Evolutionary conservation across 2,329 filamentous ascomycete species (phyloP), one percentile per base, ranked within the genome.

Genomic region (Phialocephala sp.): DNA sequence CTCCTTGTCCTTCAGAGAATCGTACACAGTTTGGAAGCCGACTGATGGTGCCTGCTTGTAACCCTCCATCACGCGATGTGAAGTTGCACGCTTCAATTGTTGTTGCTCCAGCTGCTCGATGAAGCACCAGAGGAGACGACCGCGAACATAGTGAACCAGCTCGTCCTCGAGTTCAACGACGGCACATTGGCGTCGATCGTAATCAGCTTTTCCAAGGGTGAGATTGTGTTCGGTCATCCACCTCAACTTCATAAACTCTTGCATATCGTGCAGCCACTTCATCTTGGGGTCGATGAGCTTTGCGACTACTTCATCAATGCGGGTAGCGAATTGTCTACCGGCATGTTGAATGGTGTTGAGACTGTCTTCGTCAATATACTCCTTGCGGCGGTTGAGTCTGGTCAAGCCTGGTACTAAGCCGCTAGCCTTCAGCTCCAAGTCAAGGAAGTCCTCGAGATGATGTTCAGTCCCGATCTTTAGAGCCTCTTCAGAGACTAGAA

Each of bases 401-500:
- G 78, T 77, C 47, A 59, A 45, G 24, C 24, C 27, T 37, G 56
- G 18, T 60, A 55, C 6, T 27, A 37, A 32, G 35, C 36, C 15
- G 18, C 12, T n/a, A 35, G 9, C 36, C 32, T 54, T 36, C 18
- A 39, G 24, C 32, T 59, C 37, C 8, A 12, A 35, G 27, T 56
- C 57, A 20, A 35, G 41, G 8, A 32, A 18, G 2, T 32, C 24
- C 4, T 18, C 5, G 3, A 14, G 15, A n/a, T 27, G 22, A 32
- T 32, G 27, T 14, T 54, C 22, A n/a, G 66, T 66, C 3, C 65
- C 69, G 27, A 70, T 52, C 4, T 60, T 63, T 14, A 90, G 72
- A 3, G 87, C 88, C 60, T 84, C 80, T 72, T 91, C 89, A 20
- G 84, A 86, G 24, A 90, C 88, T 4, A 91, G 79, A 32, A 89